Evolutionary conservation across 805 yeast species (phyloP).

Genomic region (Cyberlindnera samutprakarnensis): DNA sequence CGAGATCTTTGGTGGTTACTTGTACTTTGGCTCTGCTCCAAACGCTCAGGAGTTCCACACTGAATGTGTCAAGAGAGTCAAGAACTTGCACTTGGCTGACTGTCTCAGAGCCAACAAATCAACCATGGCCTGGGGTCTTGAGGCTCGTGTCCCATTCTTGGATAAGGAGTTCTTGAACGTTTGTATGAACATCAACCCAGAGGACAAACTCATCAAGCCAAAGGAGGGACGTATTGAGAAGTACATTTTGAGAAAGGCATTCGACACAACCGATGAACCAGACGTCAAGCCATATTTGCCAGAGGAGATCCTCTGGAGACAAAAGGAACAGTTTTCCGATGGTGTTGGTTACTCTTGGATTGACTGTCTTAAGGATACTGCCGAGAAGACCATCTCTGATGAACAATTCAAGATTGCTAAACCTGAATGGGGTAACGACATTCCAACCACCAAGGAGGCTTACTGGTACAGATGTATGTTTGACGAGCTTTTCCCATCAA

Average conservation of each 20-base stretch:
- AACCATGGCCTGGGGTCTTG: constrained; percentile 99
- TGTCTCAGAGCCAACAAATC: constrained; percentile 99
- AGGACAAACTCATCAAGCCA: constrained; percentile 76
- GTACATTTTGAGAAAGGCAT: constrained; percentile 94
- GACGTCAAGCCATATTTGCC: constrained; percentile 81
- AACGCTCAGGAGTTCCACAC: constrained; percentile 86
- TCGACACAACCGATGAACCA: constrained; percentile 86
- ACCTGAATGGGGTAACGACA: constrained; percentile 92
- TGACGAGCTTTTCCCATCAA: constrained; percentile 84
- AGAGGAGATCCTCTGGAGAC: constrained; percentile 96
- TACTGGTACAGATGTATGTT: constrained; percentile 98
- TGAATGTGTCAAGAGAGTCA: constrained; percentile 93
- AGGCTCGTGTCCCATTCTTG: constrained; percentile 98
- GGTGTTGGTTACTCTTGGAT: constrained; percentile 99
- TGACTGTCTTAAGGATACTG: constrained; percentile 93
- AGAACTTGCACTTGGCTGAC: constrained; percentile 95
- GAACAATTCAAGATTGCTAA: constrained; percentile 88
- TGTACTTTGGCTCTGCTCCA: constrained; percentile 97
- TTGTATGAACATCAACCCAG: constrained; percentile 91
- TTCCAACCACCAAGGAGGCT: constrained; percentile 97
- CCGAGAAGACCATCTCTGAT: constrained; percentile 78
- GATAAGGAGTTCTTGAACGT: constrained; percentile 88
- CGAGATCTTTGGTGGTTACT: constrained; percentile 97
- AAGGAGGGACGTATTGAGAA: constrained; percentile 82
- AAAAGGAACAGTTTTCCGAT: constrained; percentile 98